Base-by-base conservation (phyloP, 2,329 filamentous ascomycete species). In the Penicillium sp. region DNA sequence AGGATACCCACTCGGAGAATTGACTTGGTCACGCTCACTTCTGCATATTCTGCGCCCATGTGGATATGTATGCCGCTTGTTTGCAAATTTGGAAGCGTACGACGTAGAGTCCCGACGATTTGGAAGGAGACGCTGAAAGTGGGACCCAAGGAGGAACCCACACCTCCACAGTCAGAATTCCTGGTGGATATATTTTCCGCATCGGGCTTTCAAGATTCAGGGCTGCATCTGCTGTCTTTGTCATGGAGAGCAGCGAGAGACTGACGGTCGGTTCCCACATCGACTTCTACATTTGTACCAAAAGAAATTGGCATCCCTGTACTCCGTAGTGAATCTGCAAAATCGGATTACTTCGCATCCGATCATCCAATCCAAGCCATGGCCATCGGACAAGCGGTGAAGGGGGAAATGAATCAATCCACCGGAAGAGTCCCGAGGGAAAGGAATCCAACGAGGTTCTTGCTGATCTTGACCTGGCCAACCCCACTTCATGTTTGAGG, bases 381-480 rank as follows among this genome's bases (percentile, higher is more conserved):
- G 50, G 44, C 43, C 25, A 23, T 37, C 29, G 37, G 62, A 67
- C 59, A 66, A 67, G 65, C 65, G 63, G 65, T 67, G 63, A 62
- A 43, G 33, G 53, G 52, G 50, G 25, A 56, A 61, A 62, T 54
- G 53, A 61, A 60, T 53, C 42, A 50, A 59, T 44, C 60, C 58
- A 60, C 55, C 43, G 50, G 29, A 55, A 52, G 27, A 58, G 51
- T 63, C 61, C 63, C 64, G 61, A 65, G 48, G 53, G 55, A 57
- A 59, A 51, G 64, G 65, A 57, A 52, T 52, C 58, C 61, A 66
- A 66, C 60, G 60, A 66, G 60, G 53, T 56, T 55, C 45, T 46
- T 55, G 63, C 54, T 64, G 64, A 66, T 67, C 63, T 31, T 62
- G 57, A 43, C 56, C 50, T 44, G 44, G 53, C 25, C 26, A 48